A percentile compares a stretch with the other conserved stretches of the same genome.
These are phyloP conservation scores for Phytophthora chlamydospora DNA, from an alignment of 352 stramenopile genomes.

Conservation along the genomic window DNA sequence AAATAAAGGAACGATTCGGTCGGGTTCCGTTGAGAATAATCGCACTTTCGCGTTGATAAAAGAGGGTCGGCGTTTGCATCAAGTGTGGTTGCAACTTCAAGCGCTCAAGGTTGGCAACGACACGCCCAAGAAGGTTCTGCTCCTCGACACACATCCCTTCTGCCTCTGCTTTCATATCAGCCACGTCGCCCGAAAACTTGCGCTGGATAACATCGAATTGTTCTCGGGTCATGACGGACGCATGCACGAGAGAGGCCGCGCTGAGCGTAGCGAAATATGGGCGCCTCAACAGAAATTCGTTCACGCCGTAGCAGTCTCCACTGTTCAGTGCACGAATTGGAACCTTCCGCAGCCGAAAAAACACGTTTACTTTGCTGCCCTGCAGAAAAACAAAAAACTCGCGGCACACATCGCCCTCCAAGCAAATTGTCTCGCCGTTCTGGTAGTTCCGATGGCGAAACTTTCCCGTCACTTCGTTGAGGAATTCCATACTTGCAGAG, in stretches of 20 bases:
- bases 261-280: conserved; percentile 49
- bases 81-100: conserved; percentile 63
- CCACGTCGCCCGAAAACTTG: conserved; percentile 65
- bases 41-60: conserved; percentile 57
- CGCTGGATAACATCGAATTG: conserved; percentile 67
- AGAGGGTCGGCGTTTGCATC: conserved; percentile 53
- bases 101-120: conserved; percentile 53
- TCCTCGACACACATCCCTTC: conserved; percentile 44
- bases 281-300: conserved; percentile 62
- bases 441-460: conserved; percentile 70
- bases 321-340: conserved; percentile 47
- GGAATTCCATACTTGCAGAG: conserved; percentile 45
- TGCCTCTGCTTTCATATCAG: conserved; percentile 48
- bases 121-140: conserved; percentile 28
- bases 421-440: conserved; percentile 59
- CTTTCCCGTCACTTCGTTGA: conserved; percentile 68
- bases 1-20: conserved; percentile 11
- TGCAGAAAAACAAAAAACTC: conserved; percentile 73
- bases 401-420: conserved; percentile 63
- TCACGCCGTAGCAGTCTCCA: conserved; percentile 64
- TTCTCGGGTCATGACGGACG: conserved; percentile 57
- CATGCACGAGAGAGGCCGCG: conserved; percentile 52
- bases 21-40: conserved; percentile 7
- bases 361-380: conserved; percentile 55
- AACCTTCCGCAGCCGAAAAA: conserved; percentile 35